Evolutionary conservation across 2,329 filamentous ascomycete genomes (phyloP).

Genomic region (Colletotrichum destructivum): DNA sequence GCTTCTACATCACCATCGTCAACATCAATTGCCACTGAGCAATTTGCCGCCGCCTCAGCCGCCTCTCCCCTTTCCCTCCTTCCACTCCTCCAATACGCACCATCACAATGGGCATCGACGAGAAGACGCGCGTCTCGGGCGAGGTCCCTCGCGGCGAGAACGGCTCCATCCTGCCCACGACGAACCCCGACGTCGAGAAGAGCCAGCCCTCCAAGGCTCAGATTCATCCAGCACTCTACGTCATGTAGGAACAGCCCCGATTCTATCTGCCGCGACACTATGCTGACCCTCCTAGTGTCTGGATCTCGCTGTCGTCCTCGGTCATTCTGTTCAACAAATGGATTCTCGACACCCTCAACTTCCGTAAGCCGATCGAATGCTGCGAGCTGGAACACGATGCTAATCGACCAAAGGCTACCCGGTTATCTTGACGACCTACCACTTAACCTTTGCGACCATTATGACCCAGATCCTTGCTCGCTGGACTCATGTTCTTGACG

Average conservation of each 20-base stretch:
- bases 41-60: constrained; percentile 9
- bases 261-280: not conserved
- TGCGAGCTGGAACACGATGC: constrained; percentile 4
- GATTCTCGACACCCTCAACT: constrained; percentile 88
- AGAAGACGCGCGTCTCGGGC: constrained; percentile 88
- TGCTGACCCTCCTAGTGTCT: constrained; percentile 72
- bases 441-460: constrained; percentile 91
- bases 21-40: constrained; percentile 7
- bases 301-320: constrained; percentile 93
- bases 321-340: constrained; percentile 99
- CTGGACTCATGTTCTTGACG: constrained; percentile 91
- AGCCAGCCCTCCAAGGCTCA: constrained; percentile 73
- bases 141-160: constrained; percentile 76
- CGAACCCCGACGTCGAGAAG: constrained; percentile 84
- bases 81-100: constrained; percentile 7
- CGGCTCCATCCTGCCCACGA: constrained; percentile 80
- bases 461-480: constrained; percentile 95
- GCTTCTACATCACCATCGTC: constrained; percentile 31
- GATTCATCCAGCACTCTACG: constrained; percentile 89
- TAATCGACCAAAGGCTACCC: constrained; percentile 75
- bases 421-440: constrained; percentile 94
- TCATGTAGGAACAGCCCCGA: constrained; percentile 69
- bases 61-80: not conserved
- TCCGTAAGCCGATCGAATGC: constrained; percentile 64
- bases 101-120: constrained; percentile 62